Base-by-base conservation (phyloP, 2,329 filamentous ascomycete genomes). In the Gnomoniopsis sp. region DNA sequence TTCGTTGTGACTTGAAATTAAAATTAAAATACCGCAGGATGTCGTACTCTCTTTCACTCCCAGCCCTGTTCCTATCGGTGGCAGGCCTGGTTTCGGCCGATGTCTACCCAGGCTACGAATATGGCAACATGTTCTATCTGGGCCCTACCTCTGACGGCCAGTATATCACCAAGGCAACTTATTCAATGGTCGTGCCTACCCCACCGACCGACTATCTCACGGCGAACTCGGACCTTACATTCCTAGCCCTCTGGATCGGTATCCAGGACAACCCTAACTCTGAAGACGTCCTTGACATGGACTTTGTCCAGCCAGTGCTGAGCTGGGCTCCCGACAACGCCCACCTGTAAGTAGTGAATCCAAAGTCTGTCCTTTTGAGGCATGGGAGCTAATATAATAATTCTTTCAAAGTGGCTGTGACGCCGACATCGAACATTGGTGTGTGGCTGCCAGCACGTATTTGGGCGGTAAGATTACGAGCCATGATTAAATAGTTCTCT, bases 291-390 rank as follows among this genome's bases (percentile, higher is more conserved):
- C 44, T 51, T 12, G 33, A 57, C 21, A 58, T 56, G 33, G 57
- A 62, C 41, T 53, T 60, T 41, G 58, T 60, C 41, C 58, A 62
- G 58, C 57, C 60, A 49, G 49, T 60, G 38, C 58, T 60, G 34
- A 62, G 55, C 53, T 62, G 60, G 60, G 54, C 36, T 30, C 19
- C 41, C n/a, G 47, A 60, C 53, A 48, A 58, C 22, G 15, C 6
- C 30, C 8, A 30, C 6, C 23, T 21, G 44, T 47, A 47, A 7
- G 44, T 22, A 10, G 12, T 23, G 11, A 36, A 36, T 36, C 34
- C 7, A 8, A 15, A 36, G 34, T 36, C 15, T 36, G 34, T 8
- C 7, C 34, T 36, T n/a, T n/a, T n/a, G 15, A 44, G 15, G 19
- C 41, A 19, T 17, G 15, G 41, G 41, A 17, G 15, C 41, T 44